Percentiles rank a stretch among this genome's conserved stretches.
phyloP scores from a whole-genome alignment of 164 flowering plant genomes.

The Aristolochia fimbriata region DNA sequence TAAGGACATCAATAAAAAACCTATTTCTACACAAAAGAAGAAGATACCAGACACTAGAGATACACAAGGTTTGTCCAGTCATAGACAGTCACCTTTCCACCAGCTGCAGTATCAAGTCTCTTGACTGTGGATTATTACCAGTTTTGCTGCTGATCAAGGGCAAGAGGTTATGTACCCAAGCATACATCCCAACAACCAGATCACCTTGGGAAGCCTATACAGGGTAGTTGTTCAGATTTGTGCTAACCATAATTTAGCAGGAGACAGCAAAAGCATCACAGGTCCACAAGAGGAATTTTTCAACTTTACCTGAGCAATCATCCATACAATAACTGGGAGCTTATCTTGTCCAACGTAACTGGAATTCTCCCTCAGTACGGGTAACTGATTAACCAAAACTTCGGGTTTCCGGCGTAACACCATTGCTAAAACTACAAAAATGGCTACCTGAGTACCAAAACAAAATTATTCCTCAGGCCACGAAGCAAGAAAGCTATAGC shows the following conservation, averaged over 20 bases:
- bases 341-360: conserved; percentile 89
- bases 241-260: background rate
- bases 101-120: conserved; percentile 79
- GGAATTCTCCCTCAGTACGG: conserved; percentile 43
- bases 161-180: conserved; percentile 61
- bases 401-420: conserved; percentile 72
- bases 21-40: too few species aligned
- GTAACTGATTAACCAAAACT: conserved; percentile 38
- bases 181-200: conserved; percentile 58
- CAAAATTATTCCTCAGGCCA: background rate
- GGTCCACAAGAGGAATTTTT: background rate
- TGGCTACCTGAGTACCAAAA: conserved; percentile 52
- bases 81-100: conserved; percentile 58
- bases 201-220: conserved; percentile 77
- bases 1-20: background rate
- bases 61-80: background rate
- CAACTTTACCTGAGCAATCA: conserved; percentile 59
- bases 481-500: too few species aligned
- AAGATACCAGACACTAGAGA: too few species aligned
- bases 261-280: background rate
- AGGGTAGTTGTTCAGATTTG: background rate
- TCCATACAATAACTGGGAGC: conserved; percentile 72
- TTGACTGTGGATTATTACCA: conserved; percentile 63
- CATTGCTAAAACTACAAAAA: conserved; percentile 79
- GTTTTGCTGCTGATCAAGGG: conserved; percentile 60